Percentiles rank a stretch among this genome's conserved stretches.
These are phyloP conservation scores for Lanmaoa pseudosensibilis DNA, from an alignment of 768 basidiomycete genomes.

Conservation along the genomic window DNA sequence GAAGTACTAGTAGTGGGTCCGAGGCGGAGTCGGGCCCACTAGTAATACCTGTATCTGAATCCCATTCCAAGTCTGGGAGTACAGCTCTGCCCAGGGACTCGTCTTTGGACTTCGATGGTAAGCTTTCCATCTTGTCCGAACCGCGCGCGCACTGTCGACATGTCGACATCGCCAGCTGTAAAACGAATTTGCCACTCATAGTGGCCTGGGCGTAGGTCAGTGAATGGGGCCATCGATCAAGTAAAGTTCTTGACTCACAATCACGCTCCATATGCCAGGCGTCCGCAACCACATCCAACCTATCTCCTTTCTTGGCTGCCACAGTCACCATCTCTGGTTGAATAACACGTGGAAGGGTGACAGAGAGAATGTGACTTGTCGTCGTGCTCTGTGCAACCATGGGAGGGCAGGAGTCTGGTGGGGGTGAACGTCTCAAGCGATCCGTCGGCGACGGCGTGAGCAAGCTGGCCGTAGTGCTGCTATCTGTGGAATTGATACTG, in stretches of 20 bases:
- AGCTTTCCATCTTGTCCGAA: constrained; percentile 48
- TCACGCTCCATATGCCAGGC: constrained; percentile 61
- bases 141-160: constrained; percentile 50
- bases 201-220: constrained; percentile 42
- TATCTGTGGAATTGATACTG: constrained; percentile 15
- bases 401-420: constrained; percentile 39
- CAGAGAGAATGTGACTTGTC: constrained; percentile 44
- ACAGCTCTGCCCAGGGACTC: constrained; percentile 27
- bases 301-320: constrained; percentile 58
- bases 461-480: constrained; percentile 12
- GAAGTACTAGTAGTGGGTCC: constrained; percentile 2
- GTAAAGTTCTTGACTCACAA: constrained; percentile 42
- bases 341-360: constrained; percentile 47
- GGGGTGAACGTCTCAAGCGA: constrained; percentile 32
- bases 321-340: constrained; percentile 66
- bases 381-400: constrained; percentile 46
- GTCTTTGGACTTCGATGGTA: constrained; percentile 45
- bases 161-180: constrained; percentile 53
- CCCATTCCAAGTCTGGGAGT: constrained; percentile 28
- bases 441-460: constrained; percentile 31
- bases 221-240: neutral
- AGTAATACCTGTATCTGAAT: constrained; percentile 28
- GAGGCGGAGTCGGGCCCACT: constrained; percentile 7
- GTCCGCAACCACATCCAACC: constrained; percentile 56
- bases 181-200: constrained; percentile 64